These are phyloP conservation scores for Stachybotrys chlorohalonatus DNA, from an alignment of 2,329 filamentous ascomycete genomes.

Conservation along the genomic window DNA sequence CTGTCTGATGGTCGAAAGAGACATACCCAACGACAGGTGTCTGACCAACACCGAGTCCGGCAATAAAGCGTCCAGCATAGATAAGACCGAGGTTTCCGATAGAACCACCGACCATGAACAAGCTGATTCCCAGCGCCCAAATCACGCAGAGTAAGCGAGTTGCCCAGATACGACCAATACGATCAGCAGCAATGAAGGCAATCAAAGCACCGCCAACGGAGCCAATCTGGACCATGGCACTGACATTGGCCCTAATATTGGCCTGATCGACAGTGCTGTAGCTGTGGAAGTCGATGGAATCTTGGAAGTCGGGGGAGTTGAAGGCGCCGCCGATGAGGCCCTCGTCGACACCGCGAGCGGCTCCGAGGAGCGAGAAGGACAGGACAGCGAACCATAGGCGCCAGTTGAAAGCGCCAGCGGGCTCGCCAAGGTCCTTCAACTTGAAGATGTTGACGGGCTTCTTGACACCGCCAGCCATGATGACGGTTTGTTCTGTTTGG, in stretches of 20 bases:
- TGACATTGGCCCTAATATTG: slow-evolving; percentile 67
- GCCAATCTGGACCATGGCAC: slow-evolving; percentile 74
- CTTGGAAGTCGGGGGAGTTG: slow-evolving; percentile 55
- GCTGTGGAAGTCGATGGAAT: slow-evolving; percentile 45
- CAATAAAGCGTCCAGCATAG: slow-evolving; percentile 58
- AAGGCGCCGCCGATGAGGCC: slow-evolving; percentile 68
- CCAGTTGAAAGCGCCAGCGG: slow-evolving; percentile 67
- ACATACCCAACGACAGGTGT: slow-evolving; percentile 52
- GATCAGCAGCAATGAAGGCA: slow-evolving; percentile 49
- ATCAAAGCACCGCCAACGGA: slow-evolving; percentile 61
- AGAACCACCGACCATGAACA: slow-evolving; percentile 44
- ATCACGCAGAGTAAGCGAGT: slow-evolving; percentile 47
- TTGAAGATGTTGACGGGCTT: slow-evolving; percentile 56
- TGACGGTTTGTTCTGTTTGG: background rate
- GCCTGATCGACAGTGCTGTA: slow-evolving; percentile 46
- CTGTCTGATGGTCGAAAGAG: background rate
- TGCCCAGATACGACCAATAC: slow-evolving; percentile 54
- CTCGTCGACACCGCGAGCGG: slow-evolving; percentile 71
- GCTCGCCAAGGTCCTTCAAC: slow-evolving; percentile 54
- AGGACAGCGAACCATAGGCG: slow-evolving; percentile 68
- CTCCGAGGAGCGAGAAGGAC: slow-evolving; percentile 66
- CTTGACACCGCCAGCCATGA: slow-evolving; percentile 42
- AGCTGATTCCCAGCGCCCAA: slow-evolving; percentile 49
- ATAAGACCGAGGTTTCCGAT: slow-evolving; percentile 46
- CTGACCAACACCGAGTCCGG: slow-evolving; percentile 56